These are phyloP conservation scores for Tetracladium maxilliforme DNA, from an alignment of 2,329 filamentous ascomycete species.

Conservation along the genomic window DNA sequence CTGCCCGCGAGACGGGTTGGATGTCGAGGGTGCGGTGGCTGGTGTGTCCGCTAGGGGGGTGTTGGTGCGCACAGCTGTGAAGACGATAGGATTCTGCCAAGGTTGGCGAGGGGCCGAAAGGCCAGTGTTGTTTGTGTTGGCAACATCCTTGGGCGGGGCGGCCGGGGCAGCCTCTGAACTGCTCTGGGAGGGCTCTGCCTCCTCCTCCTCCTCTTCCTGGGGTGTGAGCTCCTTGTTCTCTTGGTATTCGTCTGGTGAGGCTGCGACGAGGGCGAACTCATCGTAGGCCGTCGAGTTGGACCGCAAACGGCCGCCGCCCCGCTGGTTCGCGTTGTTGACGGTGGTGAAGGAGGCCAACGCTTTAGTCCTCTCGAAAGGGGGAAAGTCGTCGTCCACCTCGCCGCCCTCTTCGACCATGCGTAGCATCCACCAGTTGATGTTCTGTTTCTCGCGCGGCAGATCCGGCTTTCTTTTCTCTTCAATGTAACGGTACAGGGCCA, in stretches of 20 bases:
- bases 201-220: slow-evolving; percentile 42
- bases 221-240: slow-evolving; percentile 58
- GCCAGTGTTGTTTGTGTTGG: slow-evolving; percentile 17
- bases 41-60: slow-evolving; percentile 40
- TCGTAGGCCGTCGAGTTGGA: slow-evolving; percentile 67
- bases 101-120: slow-evolving; percentile 8
- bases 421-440: slow-evolving; percentile 71
- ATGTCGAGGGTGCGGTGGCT: too few species aligned
- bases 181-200: slow-evolving; percentile 15
- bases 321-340: slow-evolving; percentile 55
- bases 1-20: slow-evolving; percentile 40
- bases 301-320: too few species aligned
- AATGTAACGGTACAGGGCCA: slow-evolving; percentile 64
- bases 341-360: slow-evolving; percentile 68
- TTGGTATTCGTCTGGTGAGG: slow-evolving; percentile 49
- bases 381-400: slow-evolving; percentile 76
- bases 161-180: slow-evolving; percentile 15
- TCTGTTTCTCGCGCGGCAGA: slow-evolving; percentile 49
- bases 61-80: slow-evolving; percentile 33
- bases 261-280: slow-evolving; percentile 68
- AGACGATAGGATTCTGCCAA: slow-evolving; percentile 30
- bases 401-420: slow-evolving; percentile 77
- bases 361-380: slow-evolving; percentile 59
- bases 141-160: slow-evolving; percentile 22
- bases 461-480: slow-evolving; percentile 61